Evolutionary conservation across 805 yeast genomes (phyloP), one percentile per base, ranked within the genome.

Genomic region (Pichia manshurica): DNA sequence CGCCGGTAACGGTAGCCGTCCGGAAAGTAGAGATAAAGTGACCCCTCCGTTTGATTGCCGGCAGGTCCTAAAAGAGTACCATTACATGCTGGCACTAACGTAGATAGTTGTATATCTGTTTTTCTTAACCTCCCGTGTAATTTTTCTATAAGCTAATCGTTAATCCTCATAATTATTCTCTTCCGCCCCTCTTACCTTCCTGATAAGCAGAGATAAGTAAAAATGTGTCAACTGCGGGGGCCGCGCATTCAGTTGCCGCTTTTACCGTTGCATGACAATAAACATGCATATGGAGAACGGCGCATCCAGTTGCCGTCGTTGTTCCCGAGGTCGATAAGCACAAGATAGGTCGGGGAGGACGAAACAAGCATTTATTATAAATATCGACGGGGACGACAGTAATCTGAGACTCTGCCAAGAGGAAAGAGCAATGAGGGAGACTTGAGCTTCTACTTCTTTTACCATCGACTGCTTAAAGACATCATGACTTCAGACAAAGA

Each of bases 1-100:
- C n/a, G 28, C 44, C 17, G 39, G 49, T 12, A 49, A 48, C 15
- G 51, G 46, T n/a, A 10, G 37, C n/a, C 3, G 39, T 21, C 44
- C 48, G 3, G 35, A 16, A 15, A 42, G 44, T 12, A 39, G 33
- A n/a, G 48, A 25, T n/a, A n/a, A n/a, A n/a, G n/a, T n/a, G n/a
- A n/a, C n/a, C n/a, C n/a, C n/a, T 10, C 16, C 16, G 1, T 46
- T 56, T 29, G 65, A 63, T 40, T 64, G 67, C 66, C 51, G 65
- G 43, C 61, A 61, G 36, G 51, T 64, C 4, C 39, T 65, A 13
- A 47, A 51, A 28, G 52, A 51, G n/a, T 53, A 53, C 19, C 56
- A 58, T 1, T 60, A 53, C 40, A 50, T 54, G 49, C 51, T 64
- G 15, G 57, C 64, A 9, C 51, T 64, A 25, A 61, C 63, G 17